Percentiles rank a stretch among this genome's conserved stretches.
phyloP scores from a whole-genome alignment of 164 flowering plant species.

The Nymphaea thermarum region DNA sequence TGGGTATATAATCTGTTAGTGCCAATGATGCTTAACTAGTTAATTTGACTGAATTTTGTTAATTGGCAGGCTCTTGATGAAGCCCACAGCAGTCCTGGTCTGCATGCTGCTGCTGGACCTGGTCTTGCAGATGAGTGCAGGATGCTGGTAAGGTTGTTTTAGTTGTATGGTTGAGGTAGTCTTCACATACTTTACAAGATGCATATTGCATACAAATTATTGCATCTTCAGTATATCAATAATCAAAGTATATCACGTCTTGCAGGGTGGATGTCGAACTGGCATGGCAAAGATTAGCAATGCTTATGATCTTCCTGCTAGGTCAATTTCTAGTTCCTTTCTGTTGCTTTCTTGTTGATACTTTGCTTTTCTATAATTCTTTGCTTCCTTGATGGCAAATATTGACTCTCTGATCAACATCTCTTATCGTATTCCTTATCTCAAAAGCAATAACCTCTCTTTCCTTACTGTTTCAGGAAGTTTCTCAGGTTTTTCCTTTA shows the following conservation, averaged over 20 bases:
- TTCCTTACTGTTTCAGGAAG: no score
- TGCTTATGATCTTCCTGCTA: conserved; percentile 96
- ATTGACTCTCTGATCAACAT: neutral
- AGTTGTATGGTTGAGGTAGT: neutral
- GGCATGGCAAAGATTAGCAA: conserved; percentile 98
- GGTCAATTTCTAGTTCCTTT: conserved; percentile 30
- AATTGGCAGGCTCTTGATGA: conserved; percentile 66
- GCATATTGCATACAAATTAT: no score
- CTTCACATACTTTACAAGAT: neutral
- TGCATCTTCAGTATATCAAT: neutral
- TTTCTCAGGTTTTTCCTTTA: no score
- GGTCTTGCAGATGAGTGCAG: conserved; percentile 97
- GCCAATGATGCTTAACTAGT: no score
- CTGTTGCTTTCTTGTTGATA: neutral
- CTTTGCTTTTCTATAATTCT: neutral
- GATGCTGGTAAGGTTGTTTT: conserved; percentile 40
- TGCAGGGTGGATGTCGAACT: conserved; percentile 95
- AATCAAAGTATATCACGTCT: conserved; percentile 1
- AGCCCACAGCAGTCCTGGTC: conserved; percentile 92
- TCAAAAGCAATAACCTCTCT: no score
- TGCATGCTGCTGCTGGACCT: conserved; percentile 98
- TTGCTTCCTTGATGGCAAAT: neutral
- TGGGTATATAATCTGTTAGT: no score
- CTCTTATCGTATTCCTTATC: no score
- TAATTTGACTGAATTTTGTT: no score